Percentiles rank a stretch among this genome's conserved stretches.
These are phyloP conservation scores for Stachybotrys echinatus DNA, from an alignment of 2,329 filamentous ascomycete genomes.

Conservation along the genomic window DNA sequence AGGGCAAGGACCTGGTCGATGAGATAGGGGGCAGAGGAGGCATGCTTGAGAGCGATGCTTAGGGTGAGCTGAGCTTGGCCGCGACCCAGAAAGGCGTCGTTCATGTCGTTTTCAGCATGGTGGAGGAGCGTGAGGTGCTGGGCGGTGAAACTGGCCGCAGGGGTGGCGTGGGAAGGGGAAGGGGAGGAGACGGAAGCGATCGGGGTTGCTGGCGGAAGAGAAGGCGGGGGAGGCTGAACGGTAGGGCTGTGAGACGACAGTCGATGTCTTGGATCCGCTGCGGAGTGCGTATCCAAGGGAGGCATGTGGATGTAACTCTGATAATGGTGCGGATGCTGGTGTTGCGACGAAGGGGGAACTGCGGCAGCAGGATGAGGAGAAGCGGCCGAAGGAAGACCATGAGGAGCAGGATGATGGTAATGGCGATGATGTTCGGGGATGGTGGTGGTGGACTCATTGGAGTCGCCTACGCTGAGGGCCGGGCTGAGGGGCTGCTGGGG, in stretches of 20 bases:
- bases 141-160: slow-evolving; percentile 22
- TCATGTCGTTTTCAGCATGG: slow-evolving; percentile 23
- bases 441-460: slow-evolving; percentile 2
- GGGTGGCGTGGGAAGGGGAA: slow-evolving; percentile 2
- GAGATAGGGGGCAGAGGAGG: slow-evolving; percentile 33
- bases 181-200: slow-evolving; percentile 15
- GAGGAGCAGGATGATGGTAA: neutral
- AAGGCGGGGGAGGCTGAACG: neutral
- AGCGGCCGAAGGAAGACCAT: too few relatives aligned
- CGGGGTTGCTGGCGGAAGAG: slow-evolving; percentile 10
- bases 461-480: neutral
- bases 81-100: slow-evolving; percentile 12
- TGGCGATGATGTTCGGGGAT: neutral
- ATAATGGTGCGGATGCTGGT: slow-evolving; percentile 1
- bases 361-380: too few relatives aligned
- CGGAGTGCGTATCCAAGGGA: neutral
- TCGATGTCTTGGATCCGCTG: neutral
- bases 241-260: neutral
- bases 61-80: slow-evolving; percentile 16
- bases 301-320: neutral
- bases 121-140: slow-evolving; percentile 34
- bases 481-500: slow-evolving; percentile 3
- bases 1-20: slow-evolving; percentile 42
- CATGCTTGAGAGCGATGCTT: slow-evolving; percentile 25
- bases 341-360: slow-evolving; percentile 4